phyloP scores from a whole-genome alignment of 1,284 basidiomycete species.

The Malassezia psittaci region DNA sequence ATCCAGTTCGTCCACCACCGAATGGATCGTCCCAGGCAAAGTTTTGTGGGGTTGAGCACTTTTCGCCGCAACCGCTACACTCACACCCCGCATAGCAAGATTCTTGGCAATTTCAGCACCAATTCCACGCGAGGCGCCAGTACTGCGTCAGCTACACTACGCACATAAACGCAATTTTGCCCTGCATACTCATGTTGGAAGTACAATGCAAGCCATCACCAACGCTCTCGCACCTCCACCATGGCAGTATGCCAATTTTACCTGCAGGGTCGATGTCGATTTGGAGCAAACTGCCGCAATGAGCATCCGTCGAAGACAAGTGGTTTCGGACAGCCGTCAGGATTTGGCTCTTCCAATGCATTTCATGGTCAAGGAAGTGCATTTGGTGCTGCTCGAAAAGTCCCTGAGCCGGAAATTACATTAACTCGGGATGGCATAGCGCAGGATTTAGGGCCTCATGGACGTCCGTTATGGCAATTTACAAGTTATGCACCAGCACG shows the following conservation, averaged over 20 bases:
- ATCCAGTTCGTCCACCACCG: slow-evolving; percentile 41
- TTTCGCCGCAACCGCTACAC: slow-evolving; percentile 39
- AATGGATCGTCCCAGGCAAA: slow-evolving; percentile 45
- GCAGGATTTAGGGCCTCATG: slow-evolving; percentile 11
- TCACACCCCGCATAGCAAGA: slow-evolving; percentile 29
- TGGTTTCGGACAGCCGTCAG: slow-evolving; percentile 1
- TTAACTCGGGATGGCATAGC: slow-evolving; percentile 14
- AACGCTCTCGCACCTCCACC: background rate
- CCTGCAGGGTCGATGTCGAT: slow-evolving; percentile 18
- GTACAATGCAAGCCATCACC: background rate
- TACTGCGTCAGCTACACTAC: slow-evolving; percentile 19
- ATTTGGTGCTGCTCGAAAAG: background rate
- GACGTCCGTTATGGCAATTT: slow-evolving; percentile 15
- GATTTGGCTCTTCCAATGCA: background rate
- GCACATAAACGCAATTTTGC: slow-evolving; percentile 19
- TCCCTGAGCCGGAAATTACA: slow-evolving; percentile 13
- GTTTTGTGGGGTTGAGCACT: slow-evolving; percentile 20
- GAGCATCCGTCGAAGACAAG: background rate
- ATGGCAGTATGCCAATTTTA: slow-evolving; percentile 19
- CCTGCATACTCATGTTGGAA: background rate
- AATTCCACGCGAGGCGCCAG: slow-evolving; percentile 35
- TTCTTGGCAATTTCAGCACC: slow-evolving; percentile 33
- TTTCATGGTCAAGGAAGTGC: background rate
- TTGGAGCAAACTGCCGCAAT: slow-evolving; percentile 15
- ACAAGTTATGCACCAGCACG: slow-evolving; percentile 15